Evolutionary conservation across 306 rosid genomes (phyloP).

Genomic region (Datisca glomerata): DNA sequence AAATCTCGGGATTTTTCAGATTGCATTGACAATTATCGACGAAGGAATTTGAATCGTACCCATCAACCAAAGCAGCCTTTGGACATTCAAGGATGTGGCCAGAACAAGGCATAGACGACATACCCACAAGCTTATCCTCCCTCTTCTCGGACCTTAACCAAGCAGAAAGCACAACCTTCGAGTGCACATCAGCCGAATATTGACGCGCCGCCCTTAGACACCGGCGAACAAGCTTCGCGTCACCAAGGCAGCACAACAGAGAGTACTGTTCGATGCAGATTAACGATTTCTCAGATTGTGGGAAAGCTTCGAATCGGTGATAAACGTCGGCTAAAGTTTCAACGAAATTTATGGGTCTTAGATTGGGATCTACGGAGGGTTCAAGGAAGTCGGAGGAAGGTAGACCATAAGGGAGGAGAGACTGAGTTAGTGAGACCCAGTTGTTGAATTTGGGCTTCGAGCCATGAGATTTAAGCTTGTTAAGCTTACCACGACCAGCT

Average conservation of each 20-base stretch:
- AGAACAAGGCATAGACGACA: conserved; percentile 47
- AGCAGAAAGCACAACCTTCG: conserved; percentile 54
- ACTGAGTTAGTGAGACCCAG: conserved; percentile 23
- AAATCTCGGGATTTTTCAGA: background rate
- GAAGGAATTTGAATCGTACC: conserved; percentile 51
- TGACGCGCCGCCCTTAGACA: conserved; percentile 62
- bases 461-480: conserved; percentile 30
- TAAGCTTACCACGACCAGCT: conserved; percentile 26
- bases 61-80: conserved; percentile 39
- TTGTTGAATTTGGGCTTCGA: conserved; percentile 42
- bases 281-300: conserved; percentile 36
- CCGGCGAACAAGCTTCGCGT: conserved; percentile 54
- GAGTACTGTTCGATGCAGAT: conserved; percentile 53
- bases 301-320: conserved; percentile 33
- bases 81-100: conserved; percentile 74
- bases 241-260: conserved; percentile 33
- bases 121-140: conserved; percentile 65
- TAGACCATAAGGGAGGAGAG: conserved; percentile 52
- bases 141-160: conserved; percentile 74
- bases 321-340: conserved; percentile 30
- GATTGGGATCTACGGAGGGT: conserved; percentile 39
- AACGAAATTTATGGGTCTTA: conserved; percentile 40
- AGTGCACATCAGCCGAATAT: conserved; percentile 61
- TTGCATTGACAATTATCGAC: conserved; percentile 51
- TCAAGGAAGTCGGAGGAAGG: conserved; percentile 52